Evolutionary conservation across 2,329 filamentous ascomycete species (phyloP).

Genomic region (Ophiostoma triangulosporum): DNA sequence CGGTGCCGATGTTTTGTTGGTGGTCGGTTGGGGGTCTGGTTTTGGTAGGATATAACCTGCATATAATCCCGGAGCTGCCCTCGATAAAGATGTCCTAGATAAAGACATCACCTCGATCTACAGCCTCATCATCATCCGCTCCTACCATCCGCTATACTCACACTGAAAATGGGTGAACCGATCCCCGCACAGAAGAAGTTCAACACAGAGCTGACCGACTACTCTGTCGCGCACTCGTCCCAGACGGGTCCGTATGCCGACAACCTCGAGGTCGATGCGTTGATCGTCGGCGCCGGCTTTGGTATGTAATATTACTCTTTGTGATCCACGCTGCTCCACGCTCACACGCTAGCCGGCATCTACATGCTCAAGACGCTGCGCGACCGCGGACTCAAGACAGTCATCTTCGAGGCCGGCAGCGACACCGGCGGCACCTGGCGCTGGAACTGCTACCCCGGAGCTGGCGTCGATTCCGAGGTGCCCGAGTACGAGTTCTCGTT

Average conservation of each 20-base stretch:
- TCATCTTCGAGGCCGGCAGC: conserved; percentile 39
- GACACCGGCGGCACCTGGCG: conserved; percentile 41
- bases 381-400: conserved; percentile 32
- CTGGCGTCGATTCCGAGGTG: conserved; percentile 38
- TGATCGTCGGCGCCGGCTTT: conserved; percentile 33
- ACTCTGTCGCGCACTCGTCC: conserved; percentile 19
- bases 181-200: conserved; percentile 22
- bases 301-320: conserved; percentile 14
- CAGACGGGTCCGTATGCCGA: conserved; percentile 28
- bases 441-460: conserved; percentile 43
- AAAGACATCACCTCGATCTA: too few species aligned
- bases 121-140: too few species aligned
- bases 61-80: too few species aligned
- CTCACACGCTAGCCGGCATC: conserved; percentile 25
- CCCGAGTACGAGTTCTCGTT: conserved; percentile 40
- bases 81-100: too few species aligned
- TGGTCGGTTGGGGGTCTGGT: too few species aligned
- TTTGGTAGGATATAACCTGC: too few species aligned
- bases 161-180: conserved; percentile 13
- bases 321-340: not conserved
- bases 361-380: conserved; percentile 39
- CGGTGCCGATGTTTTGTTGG: too few species aligned
- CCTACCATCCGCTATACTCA: too few species aligned
- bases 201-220: conserved; percentile 28
- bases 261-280: conserved; percentile 29